phyloP scores from a whole-genome alignment of 257 asterid genomes.

The Penstemon newberryi region DNA sequence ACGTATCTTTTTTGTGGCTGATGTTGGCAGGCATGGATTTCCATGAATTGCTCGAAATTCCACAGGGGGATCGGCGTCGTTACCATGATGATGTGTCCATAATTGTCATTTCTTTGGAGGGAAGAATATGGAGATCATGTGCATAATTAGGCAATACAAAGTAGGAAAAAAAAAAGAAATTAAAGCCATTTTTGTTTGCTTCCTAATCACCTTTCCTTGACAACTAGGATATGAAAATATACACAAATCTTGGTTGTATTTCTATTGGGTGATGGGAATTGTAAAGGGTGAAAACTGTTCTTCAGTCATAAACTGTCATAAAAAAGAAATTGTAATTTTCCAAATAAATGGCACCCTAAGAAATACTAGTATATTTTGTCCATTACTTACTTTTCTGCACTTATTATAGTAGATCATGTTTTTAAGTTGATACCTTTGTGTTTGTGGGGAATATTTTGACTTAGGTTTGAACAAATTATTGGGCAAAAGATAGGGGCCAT shows the following conservation, averaged over 20 bases:
- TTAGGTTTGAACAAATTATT: background rate
- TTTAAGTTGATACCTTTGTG: background rate
- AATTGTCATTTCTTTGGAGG: conserved; percentile 95
- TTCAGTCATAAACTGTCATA: conserved; percentile 32
- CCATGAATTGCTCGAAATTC: conserved; percentile 86
- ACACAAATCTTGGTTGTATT: conserved; percentile 39
- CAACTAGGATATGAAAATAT: conserved; percentile 46
- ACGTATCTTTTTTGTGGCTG: background rate
- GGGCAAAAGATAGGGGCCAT: background rate
- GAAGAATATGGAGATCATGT: conserved; percentile 95
- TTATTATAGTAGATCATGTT: background rate
- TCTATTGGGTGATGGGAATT: conserved; percentile 29
- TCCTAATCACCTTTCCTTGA: conserved; percentile 32
- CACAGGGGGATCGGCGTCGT: conserved; percentile 94
- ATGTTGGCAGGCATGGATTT: conserved; percentile 78
- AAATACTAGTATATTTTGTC: conserved; percentile 26
- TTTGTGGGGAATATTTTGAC: background rate
- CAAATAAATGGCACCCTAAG: conserved; percentile 41
- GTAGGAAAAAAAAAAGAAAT: conserved; percentile 25
- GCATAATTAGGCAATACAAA: conserved; percentile 47
- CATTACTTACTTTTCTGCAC: background rate
- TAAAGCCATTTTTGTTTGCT: conserved; percentile 46
- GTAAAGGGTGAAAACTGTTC: conserved; percentile 39
- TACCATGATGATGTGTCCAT: conserved; percentile 96
- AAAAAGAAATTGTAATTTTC: conserved; percentile 39